Base-by-base conservation (phyloP, 176 grass and related monocot species). In the Avena sativa region DNA sequence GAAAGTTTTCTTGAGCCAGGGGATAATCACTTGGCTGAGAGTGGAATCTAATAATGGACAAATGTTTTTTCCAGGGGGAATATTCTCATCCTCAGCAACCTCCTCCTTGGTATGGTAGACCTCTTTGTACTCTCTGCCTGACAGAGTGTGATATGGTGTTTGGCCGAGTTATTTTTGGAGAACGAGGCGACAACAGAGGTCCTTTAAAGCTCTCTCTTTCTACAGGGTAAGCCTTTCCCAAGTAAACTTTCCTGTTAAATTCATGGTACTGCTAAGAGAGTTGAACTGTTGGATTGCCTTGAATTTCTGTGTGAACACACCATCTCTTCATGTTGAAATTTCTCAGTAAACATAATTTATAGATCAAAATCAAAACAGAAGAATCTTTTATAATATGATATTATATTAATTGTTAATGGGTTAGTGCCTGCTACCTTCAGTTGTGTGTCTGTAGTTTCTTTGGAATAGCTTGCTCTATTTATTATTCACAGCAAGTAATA, bases 71-170 rank as follows among this genome's bases (percentile, higher is more conserved):
- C 64, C 86, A 95, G 93, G 90, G 90, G 26, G 94, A 96, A 34
- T 90, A 92, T 89, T 92, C 88, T 71, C 94, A 90, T 78, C 97
- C 97, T 83, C 36, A 94, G 49, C 83, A 88, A 1, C 88, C 80
- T 51, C 89, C 97, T n/a, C 38, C 87, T 80, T 96, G 85, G 92
- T 99, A 96, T 66, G 97, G 97, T 71, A 94, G 87, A 71, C 97
- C 94, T 60, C 59, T 99, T 90, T 96, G 89, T 94, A 94, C 86
- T 6, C 85, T 99, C 21, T 99, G 92, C 71, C 71, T 99, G 74
- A 94, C 97, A n/a, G 92, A 99, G 34, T 99, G 97, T 93, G 97
- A 99, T 56, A 90, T 99, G 84, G 89, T 99, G 28, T 99, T 94
- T 86, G 97, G 97, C 38, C 94, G 92, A 88, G 68, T 68, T 38